Percentiles rank a stretch among this genome's conserved stretches.
phyloP scores from a whole-genome alignment of 805 yeast genomes.

The Huiozyma sinensis region DNA sequence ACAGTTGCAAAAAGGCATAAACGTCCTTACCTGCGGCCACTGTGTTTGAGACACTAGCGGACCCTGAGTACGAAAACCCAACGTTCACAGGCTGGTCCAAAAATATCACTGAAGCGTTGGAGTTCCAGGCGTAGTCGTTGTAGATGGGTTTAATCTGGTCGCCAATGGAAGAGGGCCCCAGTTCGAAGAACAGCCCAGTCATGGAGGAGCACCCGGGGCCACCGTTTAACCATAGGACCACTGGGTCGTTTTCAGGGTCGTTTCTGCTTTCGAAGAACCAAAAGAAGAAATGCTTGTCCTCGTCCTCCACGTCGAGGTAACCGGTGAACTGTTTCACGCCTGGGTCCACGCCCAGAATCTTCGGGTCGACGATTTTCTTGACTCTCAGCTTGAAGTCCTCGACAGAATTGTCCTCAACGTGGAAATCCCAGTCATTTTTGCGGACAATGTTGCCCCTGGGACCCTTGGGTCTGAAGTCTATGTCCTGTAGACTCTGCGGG shows the following conservation, averaged over 20 bases:
- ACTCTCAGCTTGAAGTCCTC: constrained; percentile 47
- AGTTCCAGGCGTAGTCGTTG: constrained; percentile 78
- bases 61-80: constrained; percentile 67
- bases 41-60: constrained; percentile 53
- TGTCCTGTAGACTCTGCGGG: not conserved
- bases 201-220: constrained; percentile 98
- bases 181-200: constrained; percentile 95
- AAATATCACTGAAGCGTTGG: constrained; percentile 65
- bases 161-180: constrained; percentile 74
- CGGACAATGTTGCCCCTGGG: constrained; percentile 1
- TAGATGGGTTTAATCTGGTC: constrained; percentile 35
- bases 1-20: constrained; percentile 48
- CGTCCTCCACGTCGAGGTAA: constrained; percentile 70
- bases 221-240: constrained; percentile 89
- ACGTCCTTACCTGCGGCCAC: constrained; percentile 50
- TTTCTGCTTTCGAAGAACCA: constrained; percentile 84
- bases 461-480: not conserved
- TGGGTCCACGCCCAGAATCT: constrained; percentile 62
- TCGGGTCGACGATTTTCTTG: constrained; percentile 44
- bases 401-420: constrained; percentile 26
- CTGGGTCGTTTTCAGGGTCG: constrained; percentile 78
- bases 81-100: constrained; percentile 95
- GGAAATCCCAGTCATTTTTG: constrained; percentile 22
- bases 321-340: constrained; percentile 74
- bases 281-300: constrained; percentile 78